Base-by-base conservation (phyloP, 495 filamentous ascomycete species). In the Podospora pseudocomata region DNA sequence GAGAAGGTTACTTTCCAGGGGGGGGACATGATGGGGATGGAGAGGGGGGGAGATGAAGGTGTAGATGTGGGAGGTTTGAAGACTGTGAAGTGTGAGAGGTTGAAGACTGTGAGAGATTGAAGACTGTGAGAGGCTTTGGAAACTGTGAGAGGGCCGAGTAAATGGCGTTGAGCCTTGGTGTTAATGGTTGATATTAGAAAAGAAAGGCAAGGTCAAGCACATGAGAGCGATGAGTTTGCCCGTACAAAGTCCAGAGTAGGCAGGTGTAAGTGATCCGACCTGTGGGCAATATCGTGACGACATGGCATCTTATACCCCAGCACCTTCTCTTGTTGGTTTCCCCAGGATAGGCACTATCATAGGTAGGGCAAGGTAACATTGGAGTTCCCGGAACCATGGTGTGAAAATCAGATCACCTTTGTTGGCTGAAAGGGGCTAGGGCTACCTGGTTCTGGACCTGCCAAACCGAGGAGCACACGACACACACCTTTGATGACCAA, bases 1-100 rank as follows among this genome's bases (percentile, higher is more conserved):
- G 72, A 75, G 32, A 67, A 63, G 68, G 72, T 70, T 63, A 75
- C 71, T 20, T 67, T 49, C 9, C 15, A 67, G n/a, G 11, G 62
- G 6, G 65, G 34, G 55, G 55, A 11, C 39, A 49, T 49, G 39
- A 2, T 49, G 7, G 39, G 13, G 39, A 15, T 20, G 54, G 5
- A 0, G 19, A 56, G 54, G 54, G 19, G 3, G 15, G 54, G 6
- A 18, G 15, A 56, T 56, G 11, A 56, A 20, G 54, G 23, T 23
- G 23, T 23, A 19, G 54, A 56, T 18, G 54, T 56, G 4, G 19
- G 19, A 18, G 54, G 54, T 56, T 4, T 56, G 15, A 56, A 15
- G 15, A 16, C 0, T 56, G 53, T 23, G 20, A 23, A 23, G 1
- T 18, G 54, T 56, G 4, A 15, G 19, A 18, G 53, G 53, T 4